These are phyloP conservation scores for Ceratocystis cubensis DNA, from an alignment of 2,329 filamentous ascomycete species.

Conservation along the genomic window DNA sequence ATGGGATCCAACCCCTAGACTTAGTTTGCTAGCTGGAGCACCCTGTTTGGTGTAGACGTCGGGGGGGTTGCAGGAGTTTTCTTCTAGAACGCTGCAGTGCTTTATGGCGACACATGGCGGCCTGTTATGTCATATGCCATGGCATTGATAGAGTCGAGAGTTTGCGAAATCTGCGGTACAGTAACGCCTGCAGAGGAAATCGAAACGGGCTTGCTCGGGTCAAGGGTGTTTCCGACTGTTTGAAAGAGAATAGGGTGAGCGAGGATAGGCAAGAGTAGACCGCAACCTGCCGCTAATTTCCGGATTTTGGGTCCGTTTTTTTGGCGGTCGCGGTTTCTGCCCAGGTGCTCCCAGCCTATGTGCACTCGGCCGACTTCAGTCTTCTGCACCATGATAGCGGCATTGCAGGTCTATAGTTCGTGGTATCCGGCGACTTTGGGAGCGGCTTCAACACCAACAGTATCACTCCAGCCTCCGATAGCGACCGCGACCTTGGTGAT, in stretches of 20 bases:
- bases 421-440: slow-evolving; percentile 41
- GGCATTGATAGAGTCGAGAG: slow-evolving; percentile 55
- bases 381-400: slow-evolving; percentile 47
- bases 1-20: slow-evolving; percentile 55
- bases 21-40: slow-evolving; percentile 39
- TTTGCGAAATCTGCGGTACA: slow-evolving; percentile 44
- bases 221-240: slow-evolving; percentile 46
- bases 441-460: slow-evolving; percentile 46
- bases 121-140: slow-evolving; percentile 63
- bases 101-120: slow-evolving; percentile 47
- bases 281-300: slow-evolving; percentile 48
- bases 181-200: slow-evolving; percentile 50
- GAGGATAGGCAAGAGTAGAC: slow-evolving; percentile 35
- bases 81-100: slow-evolving; percentile 51
- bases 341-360: slow-evolving; percentile 55
- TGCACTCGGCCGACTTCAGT: slow-evolving; percentile 53
- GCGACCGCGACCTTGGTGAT: slow-evolving; percentile 55
- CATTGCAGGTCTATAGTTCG: slow-evolving; percentile 48
- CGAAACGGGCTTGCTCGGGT: slow-evolving; percentile 46
- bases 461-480: slow-evolving; percentile 65
- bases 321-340: slow-evolving; percentile 59
- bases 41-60: slow-evolving; percentile 48
- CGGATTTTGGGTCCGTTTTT: slow-evolving; percentile 46
- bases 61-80: slow-evolving; percentile 41
- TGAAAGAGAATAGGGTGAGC: slow-evolving; percentile 39